These are phyloP conservation scores for Achaetomium macrosporum DNA, from an alignment of 2,329 filamentous ascomycete genomes.

Conservation along the genomic window DNA sequence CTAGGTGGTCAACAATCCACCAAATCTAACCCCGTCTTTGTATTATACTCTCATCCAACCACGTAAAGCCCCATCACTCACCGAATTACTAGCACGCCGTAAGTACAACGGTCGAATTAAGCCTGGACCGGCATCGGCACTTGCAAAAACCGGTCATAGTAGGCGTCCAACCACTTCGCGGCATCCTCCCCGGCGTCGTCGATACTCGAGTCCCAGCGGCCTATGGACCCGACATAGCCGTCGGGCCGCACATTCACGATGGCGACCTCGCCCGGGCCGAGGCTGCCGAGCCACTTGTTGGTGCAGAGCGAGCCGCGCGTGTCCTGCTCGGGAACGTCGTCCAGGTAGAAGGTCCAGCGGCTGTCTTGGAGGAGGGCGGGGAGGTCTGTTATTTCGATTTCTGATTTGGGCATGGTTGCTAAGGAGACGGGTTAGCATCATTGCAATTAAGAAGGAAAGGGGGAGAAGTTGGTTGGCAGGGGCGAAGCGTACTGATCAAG, in stretches of 20 bases:
- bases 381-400: slow-evolving; percentile 61
- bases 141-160: slow-evolving; percentile 51
- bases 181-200: slow-evolving; percentile 47
- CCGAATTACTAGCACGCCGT: background rate
- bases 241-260: slow-evolving; percentile 66
- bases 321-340: slow-evolving; percentile 54
- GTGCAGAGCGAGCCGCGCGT: slow-evolving; percentile 50
- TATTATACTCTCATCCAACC: no score
- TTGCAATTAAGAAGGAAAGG: background rate
- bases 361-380: slow-evolving; percentile 57
- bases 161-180: slow-evolving; percentile 49
- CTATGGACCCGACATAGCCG: slow-evolving; percentile 65
- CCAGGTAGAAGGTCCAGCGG: slow-evolving; percentile 67
- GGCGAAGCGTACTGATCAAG: slow-evolving; percentile 51
- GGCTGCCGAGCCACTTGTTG: slow-evolving; percentile 62
- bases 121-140: slow-evolving; percentile 30
- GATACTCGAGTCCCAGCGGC: slow-evolving; percentile 46
- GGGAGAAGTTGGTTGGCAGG: slow-evolving; percentile 13
- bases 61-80: background rate
- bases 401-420: slow-evolving; percentile 55
- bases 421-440: background rate
- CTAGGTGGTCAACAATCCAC: no score
- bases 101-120: no score
- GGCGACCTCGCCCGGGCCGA: slow-evolving; percentile 52
- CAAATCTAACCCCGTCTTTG: no score